These are phyloP conservation scores for Rhodotorula sp. DNA, from an alignment of 1,284 basidiomycete species.

Conservation along the genomic window DNA sequence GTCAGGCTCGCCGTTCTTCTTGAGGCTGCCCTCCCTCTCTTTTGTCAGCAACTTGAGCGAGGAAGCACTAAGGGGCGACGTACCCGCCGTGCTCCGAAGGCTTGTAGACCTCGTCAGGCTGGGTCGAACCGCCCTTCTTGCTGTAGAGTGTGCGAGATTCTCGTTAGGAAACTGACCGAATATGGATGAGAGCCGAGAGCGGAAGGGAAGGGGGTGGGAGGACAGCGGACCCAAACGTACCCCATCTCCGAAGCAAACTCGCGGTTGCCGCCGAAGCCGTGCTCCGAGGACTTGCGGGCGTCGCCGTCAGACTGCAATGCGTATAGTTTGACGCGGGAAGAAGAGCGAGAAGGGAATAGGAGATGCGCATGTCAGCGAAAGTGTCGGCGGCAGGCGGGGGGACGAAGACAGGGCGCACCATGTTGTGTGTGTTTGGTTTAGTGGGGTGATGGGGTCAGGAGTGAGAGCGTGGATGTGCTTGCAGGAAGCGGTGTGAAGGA, in stretches of 20 bases:
- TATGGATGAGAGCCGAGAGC: neutral
- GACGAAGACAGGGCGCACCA: neutral
- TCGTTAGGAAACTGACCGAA: too few species aligned
- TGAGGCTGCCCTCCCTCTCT: neutral
- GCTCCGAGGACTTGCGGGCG: constrained; percentile 10
- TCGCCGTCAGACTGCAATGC: neutral
- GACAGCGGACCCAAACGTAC: neutral
- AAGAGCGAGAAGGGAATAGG: neutral
- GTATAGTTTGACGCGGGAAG: neutral
- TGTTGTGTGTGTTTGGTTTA: neutral
- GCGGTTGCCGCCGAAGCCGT: constrained; percentile 14
- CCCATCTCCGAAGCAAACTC: constrained; percentile 20
- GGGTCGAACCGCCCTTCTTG: constrained; percentile 15
- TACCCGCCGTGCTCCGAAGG: constrained; percentile 34
- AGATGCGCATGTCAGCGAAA: neutral
- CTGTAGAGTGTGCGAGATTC: neutral
- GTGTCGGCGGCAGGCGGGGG: fast-evolving
- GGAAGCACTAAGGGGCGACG: neutral
- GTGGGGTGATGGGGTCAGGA: neutral
- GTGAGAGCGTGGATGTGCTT: neutral
- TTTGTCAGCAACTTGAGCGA: too few species aligned
- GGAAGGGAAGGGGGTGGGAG: neutral
- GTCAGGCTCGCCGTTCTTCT: constrained; percentile 19
- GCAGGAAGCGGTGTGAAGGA: neutral
- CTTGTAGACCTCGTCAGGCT: constrained; percentile 29